Evolutionary conservation across 345 rosid species (phyloP).

Genomic region (Lagerstroemia speciosa): DNA sequence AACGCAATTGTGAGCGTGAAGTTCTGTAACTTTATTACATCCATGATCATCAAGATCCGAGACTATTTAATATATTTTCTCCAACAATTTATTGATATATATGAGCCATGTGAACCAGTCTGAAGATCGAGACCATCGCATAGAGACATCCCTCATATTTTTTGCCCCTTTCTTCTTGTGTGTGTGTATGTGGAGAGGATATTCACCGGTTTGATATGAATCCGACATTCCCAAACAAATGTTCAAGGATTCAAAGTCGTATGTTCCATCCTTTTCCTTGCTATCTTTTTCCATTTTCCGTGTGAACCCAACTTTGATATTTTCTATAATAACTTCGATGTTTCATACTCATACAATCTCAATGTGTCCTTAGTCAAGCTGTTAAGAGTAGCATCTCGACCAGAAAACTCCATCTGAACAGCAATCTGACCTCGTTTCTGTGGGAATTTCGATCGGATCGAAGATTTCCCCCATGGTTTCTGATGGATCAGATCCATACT

Average conservation of each 20-base stretch:
- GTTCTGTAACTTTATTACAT: too few species aligned
- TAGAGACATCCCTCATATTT: not conserved
- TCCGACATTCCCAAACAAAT: slow-evolving; percentile 1
- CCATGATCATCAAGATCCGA: too few species aligned
- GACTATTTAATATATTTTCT: too few species aligned
- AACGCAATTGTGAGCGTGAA: too few species aligned
- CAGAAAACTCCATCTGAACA: not conserved
- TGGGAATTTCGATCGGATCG: not conserved
- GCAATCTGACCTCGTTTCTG: not conserved
- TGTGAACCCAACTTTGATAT: not conserved
- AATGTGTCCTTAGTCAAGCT: too few species aligned
- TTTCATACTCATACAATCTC: too few species aligned
- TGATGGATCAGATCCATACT: not conserved
- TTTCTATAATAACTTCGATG: too few species aligned
- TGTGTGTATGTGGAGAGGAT: too few species aligned
- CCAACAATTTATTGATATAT: too few species aligned
- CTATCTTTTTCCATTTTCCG: not conserved
- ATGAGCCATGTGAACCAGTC: not conserved
- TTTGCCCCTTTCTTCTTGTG: not conserved
- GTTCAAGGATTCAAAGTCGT: not conserved
- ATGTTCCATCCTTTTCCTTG: not conserved
- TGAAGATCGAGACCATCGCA: not conserved
- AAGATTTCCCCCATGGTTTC: not conserved
- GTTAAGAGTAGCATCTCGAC: too few species aligned
- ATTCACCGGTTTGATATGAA: not conserved